A percentile compares a stretch with the other conserved stretches of the same genome.
Conservation (phyloP, 345 rosid species). For the Orychophragmus violaceus region DNA sequence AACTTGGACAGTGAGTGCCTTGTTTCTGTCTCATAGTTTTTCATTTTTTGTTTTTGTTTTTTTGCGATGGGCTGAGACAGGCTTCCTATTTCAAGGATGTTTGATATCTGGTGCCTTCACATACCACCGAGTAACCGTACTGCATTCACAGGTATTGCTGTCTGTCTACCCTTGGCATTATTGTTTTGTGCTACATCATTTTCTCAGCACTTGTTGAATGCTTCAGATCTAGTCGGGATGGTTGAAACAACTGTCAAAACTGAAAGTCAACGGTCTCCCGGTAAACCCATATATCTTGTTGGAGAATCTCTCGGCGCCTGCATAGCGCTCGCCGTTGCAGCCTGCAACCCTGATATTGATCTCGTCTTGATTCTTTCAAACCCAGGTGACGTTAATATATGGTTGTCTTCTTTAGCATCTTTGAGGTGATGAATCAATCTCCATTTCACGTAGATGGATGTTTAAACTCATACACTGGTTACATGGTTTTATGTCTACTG, state of each 20-base stretch:
- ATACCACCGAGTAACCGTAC: slow-evolving; percentile 70
- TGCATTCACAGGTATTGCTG: slow-evolving; percentile 45
- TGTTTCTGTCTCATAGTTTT: too few relatives aligned
- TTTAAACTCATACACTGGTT: too few relatives aligned
- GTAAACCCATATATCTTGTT: slow-evolving; percentile 65
- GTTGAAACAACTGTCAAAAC: slow-evolving; percentile 46
- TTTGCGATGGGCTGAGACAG: too few relatives aligned
- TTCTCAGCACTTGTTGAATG: background rate
- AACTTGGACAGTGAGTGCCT: slow-evolving; percentile 56
- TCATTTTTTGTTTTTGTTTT: too few relatives aligned
- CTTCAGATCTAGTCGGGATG: slow-evolving; percentile 55
- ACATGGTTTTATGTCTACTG: slow-evolving; percentile 1
- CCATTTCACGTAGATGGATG: too few relatives aligned
- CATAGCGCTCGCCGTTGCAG: slow-evolving; percentile 64
- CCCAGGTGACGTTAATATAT: slow-evolving; percentile 46
- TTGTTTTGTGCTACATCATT: background rate
- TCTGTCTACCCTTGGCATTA: background rate
- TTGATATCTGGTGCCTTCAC: slow-evolving; percentile 71
- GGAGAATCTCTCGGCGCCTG: slow-evolving; percentile 87
- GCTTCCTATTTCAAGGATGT: slow-evolving; percentile 66
- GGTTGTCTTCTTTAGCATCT: too few relatives aligned
- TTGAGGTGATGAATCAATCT: too few relatives aligned
- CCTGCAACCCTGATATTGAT: slow-evolving; percentile 58
- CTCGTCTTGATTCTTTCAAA: slow-evolving; percentile 61
- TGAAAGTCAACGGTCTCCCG: slow-evolving; percentile 35